Evolutionary conservation across 306 rosid species (phyloP).

Genomic region (Argentina anserina): DNA sequence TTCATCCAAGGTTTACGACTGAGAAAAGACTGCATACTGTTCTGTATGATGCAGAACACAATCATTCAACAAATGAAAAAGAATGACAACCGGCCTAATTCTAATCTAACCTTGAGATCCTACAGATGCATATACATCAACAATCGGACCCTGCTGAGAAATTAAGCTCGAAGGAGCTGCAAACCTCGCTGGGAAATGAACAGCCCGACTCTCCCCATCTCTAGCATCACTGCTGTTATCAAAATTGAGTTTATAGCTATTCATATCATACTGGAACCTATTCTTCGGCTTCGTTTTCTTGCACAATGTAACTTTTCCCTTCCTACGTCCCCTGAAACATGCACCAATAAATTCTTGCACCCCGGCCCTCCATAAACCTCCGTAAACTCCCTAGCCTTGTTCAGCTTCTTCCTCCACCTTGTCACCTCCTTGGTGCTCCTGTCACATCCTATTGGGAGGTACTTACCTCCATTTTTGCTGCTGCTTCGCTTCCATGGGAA

Average conservation of each 20-base stretch:
- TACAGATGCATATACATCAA: not conserved
- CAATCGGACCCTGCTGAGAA: not conserved
- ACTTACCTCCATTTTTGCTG: constrained; percentile 14
- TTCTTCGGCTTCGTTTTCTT: constrained; percentile 22
- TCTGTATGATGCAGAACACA: not conserved
- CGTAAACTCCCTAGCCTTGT: constrained; percentile 43
- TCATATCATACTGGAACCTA: constrained; percentile 58
- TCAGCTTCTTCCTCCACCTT: constrained; percentile 48
- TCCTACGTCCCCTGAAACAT: constrained; percentile 12
- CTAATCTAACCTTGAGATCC: not conserved
- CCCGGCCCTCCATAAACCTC: constrained; percentile 64
- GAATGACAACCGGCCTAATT: not conserved
- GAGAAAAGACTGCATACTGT: not conserved
- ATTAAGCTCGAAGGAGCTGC: constrained; percentile 30
- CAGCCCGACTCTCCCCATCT: constrained; percentile 45
- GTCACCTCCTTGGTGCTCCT: constrained; percentile 4
- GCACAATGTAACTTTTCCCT: not conserved
- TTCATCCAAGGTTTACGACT: not conserved
- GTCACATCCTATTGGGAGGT: constrained; percentile 11
- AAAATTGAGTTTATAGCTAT: constrained; percentile 73
- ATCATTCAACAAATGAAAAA: not conserved
- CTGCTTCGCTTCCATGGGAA: constrained; percentile 24
- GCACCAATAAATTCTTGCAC: constrained; percentile 72
- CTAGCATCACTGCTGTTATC: constrained; percentile 33
- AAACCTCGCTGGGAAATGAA: constrained; percentile 47